Conservation (phyloP, 2,329 filamentous ascomycete species). For the Stylonectria norvegica region DNA sequence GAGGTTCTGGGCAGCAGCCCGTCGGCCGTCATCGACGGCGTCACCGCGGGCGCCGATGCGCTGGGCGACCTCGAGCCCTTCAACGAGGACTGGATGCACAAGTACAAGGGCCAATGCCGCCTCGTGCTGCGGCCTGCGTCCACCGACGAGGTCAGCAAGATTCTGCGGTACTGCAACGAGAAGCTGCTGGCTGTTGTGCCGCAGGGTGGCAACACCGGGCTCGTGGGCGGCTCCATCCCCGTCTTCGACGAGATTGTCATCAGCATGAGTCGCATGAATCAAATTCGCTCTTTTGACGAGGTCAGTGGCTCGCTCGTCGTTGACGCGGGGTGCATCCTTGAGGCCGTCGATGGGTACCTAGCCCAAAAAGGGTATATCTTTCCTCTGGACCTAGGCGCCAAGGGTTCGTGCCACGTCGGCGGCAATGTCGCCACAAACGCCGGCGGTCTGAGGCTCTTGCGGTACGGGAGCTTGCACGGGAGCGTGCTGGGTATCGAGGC, state of each 20-base stretch:
- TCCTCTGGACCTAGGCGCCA: constrained; percentile 93
- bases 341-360: constrained; percentile 81
- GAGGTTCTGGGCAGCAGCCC: constrained; percentile 40
- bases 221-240: constrained; percentile 92
- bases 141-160: constrained; percentile 84
- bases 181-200: constrained; percentile 89
- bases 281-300: constrained; percentile 87
- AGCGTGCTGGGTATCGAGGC: constrained; percentile 90
- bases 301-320: constrained; percentile 86
- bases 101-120: constrained; percentile 87
- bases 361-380: constrained; percentile 84
- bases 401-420: constrained; percentile 94
- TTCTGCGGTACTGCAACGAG: constrained; percentile 93
- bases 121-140: constrained; percentile 82
- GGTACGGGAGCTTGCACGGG: constrained; percentile 93
- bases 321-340: constrained; percentile 88
- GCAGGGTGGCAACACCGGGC: constrained; percentile 93
- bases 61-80: constrained; percentile 83
- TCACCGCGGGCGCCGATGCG: constrained; percentile 59
- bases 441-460: constrained; percentile 80
- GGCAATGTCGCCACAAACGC: constrained; percentile 96
- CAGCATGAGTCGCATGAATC: constrained; percentile 85
- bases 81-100: constrained; percentile 99
- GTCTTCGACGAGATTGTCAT: constrained; percentile 98
- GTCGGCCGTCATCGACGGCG: constrained; percentile 79